Percentiles rank a stretch among this genome's conserved stretches.
These are phyloP conservation scores for Scleromitrula shiraiana DNA, from an alignment of 2,329 filamentous ascomycete species.

Conservation along the genomic window DNA sequence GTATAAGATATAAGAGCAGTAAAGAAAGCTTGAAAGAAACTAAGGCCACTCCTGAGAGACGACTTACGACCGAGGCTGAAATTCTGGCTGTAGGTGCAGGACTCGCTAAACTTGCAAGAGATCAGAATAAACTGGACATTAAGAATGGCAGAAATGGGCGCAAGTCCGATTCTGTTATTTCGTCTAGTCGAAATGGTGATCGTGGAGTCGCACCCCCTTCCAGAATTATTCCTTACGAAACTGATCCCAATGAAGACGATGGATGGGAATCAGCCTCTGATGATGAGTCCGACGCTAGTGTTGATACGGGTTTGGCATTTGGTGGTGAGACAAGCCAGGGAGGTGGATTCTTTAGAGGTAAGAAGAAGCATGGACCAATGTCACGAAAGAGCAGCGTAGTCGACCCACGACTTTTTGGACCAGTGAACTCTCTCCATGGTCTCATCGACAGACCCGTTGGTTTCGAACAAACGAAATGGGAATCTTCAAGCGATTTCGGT, in stretches of 20 bases:
- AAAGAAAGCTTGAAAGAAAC: constrained; percentile 4
- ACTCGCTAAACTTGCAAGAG: constrained; percentile 38
- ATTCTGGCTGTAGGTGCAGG: constrained; percentile 40
- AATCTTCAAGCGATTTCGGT: constrained; percentile 25
- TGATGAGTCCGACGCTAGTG: constrained; percentile 42
- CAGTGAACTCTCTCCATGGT: constrained; percentile 52
- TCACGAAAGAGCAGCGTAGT: constrained; percentile 42
- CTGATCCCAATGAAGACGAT: constrained; percentile 37
- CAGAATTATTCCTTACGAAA: constrained; percentile 24
- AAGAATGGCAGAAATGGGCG: constrained; percentile 26
- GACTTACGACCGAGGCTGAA: constrained; percentile 35
- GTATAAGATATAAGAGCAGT: constrained; percentile 17
- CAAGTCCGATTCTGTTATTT: constrained; percentile 7
- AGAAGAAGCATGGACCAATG: constrained; percentile 25
- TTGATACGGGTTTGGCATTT: constrained; percentile 53
- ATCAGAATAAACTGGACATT: constrained; percentile 30
- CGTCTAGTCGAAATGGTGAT: constrained; percentile 14
- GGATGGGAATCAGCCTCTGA: constrained; percentile 53
- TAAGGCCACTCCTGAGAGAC: constrained; percentile 27
- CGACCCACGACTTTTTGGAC: constrained; percentile 51
- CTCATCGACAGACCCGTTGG: constrained; percentile 46
- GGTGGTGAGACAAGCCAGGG: constrained; percentile 36
- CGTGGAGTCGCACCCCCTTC: constrained; percentile 24
- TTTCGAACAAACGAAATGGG: constrained; percentile 37
- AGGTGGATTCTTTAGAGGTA: constrained; percentile 29